These are phyloP conservation scores for Globisporangium cylindrosporum DNA, from an alignment of 352 stramenopile genomes.

Conservation along the genomic window DNA sequence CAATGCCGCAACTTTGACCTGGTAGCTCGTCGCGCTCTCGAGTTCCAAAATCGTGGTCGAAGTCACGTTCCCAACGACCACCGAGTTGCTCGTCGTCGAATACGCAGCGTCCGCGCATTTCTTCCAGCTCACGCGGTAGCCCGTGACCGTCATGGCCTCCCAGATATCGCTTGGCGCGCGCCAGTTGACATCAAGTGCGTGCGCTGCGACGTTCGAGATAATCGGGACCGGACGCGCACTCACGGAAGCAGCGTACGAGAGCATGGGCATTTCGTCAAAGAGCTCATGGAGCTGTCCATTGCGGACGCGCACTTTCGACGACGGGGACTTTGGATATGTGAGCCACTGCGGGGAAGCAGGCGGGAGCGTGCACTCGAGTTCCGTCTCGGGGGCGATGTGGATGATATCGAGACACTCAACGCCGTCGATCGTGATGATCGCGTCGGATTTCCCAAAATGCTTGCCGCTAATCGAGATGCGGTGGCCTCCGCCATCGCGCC, in stretches of 20 bases:
- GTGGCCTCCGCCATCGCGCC: constrained; percentile 47
- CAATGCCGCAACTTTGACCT: constrained; percentile 75
- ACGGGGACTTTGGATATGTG: constrained; percentile 31
- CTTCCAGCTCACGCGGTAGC: constrained; percentile 74
- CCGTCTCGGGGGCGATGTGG: constrained; percentile 46
- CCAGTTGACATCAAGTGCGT: constrained; percentile 84
- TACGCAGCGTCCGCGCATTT: constrained; percentile 31
- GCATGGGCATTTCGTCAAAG: constrained; percentile 47
- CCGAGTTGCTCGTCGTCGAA: constrained; percentile 15
- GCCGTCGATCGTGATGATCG: constrained; percentile 68
- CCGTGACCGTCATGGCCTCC: constrained; percentile 79
- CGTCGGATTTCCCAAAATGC: constrained; percentile 67
- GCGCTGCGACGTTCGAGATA: constrained; percentile 76
- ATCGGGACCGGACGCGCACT: constrained; percentile 27
- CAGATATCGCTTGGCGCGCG: constrained; percentile 50
- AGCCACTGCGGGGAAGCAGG: constrained; percentile 29
- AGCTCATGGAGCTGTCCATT: constrained; percentile 63
- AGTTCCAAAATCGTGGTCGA: constrained; percentile 85
- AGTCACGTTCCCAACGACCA: constrained; percentile 89
- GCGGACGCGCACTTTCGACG: constrained; percentile 57
- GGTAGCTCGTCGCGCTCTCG: constrained; percentile 52
- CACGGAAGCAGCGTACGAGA: constrained; percentile 65
- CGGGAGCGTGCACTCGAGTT: constrained; percentile 81
- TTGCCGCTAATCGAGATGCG: constrained; percentile 61
- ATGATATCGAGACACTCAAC: constrained; percentile 65